Conservation (phyloP, 108 stramenopile species). For the Parmales sp. region DNA sequence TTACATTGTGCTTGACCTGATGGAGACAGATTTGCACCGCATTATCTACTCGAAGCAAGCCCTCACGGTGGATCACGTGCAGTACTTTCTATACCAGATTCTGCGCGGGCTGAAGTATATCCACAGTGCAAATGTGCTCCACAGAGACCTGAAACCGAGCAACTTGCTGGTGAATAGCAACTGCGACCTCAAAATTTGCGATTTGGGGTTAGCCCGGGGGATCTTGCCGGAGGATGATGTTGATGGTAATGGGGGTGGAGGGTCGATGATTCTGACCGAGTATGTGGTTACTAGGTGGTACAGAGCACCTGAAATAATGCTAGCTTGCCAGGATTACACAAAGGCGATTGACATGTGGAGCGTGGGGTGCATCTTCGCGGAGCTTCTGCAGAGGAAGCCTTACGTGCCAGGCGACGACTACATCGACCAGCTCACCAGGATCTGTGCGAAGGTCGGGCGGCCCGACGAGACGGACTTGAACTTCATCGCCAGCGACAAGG, state of each 20-base stretch:
- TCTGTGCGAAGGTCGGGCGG: conserved; percentile 79
- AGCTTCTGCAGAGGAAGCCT: conserved; percentile 86
- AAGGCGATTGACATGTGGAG: conserved; percentile 92
- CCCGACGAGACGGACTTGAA: conserved; percentile 78
- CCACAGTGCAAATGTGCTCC: conserved; percentile 95
- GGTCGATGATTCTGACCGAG: conserved; percentile 76
- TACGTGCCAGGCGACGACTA: conserved; percentile 98
- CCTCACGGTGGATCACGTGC: conserved; percentile 89
- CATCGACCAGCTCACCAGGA: conserved; percentile 93
- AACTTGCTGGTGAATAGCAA: conserved; percentile 97
- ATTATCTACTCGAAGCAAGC: conserved; percentile 97
- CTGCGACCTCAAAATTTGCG: conserved; percentile 97
- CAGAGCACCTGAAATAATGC: conserved; percentile 98
- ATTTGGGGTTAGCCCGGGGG: conserved; percentile 94
- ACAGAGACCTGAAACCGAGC: conserved; percentile 94
- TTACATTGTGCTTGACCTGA: conserved; percentile 93
- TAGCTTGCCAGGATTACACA: conserved; percentile 96
- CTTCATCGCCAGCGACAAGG: conserved; percentile 85
- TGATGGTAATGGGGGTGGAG: conserved; percentile 34
- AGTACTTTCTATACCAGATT: conserved; percentile 96
- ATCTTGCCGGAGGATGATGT: conserved; percentile 40
- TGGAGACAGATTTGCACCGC: conserved; percentile 98
- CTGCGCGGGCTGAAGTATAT: conserved; percentile 95
- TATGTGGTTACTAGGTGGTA: conserved; percentile 98
- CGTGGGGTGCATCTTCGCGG: conserved; percentile 98